Percentiles rank a stretch among this genome's conserved stretches.
phyloP scores from a whole-genome alignment of 371 early-diverging fungal genomes.

The Neoconidiobolus thromboides region DNA sequence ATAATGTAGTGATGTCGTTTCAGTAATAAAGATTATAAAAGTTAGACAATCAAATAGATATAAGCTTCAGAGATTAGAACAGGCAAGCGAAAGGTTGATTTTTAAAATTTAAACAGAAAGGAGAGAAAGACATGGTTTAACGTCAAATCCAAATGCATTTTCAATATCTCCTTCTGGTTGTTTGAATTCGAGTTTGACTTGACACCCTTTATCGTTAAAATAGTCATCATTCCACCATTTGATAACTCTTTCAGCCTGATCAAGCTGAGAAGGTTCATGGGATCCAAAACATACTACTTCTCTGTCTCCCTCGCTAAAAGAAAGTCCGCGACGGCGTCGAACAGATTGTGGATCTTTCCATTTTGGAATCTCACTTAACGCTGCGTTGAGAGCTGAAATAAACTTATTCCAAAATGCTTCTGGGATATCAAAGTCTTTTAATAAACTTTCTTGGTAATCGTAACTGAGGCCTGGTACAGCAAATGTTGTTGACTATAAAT shows the following conservation, averaged over 20 bases:
- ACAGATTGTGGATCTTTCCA: conserved; percentile 4
- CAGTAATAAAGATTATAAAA: too few species aligned
- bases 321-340: neutral
- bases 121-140: conserved; percentile 1
- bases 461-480: conserved; percentile 5
- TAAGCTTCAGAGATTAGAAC: too few species aligned
- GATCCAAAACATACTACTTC: conserved; percentile 2
- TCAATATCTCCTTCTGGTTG: neutral
- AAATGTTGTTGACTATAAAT: neutral
- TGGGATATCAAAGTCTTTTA: neutral
- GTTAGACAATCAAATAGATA: too few species aligned
- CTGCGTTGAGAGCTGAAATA: conserved; percentile 5
- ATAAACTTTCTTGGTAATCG: neutral
- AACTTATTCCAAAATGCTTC: conserved; percentile 5
- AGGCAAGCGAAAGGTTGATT: too few species aligned
- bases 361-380: conserved; percentile 5
- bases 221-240: conserved; percentile 8
- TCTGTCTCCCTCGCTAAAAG: conserved; percentile 1
- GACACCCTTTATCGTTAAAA: conserved; percentile 6
- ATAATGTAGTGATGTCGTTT: too few species aligned
- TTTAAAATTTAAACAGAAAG: too few species aligned
- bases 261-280: neutral
- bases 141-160: neutral
- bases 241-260: conserved; percentile 6
- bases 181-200: conserved; percentile 6